These are phyloP conservation scores for Gentiana macrophylla DNA, from an alignment of 257 asterid species.

Conservation along the genomic window DNA sequence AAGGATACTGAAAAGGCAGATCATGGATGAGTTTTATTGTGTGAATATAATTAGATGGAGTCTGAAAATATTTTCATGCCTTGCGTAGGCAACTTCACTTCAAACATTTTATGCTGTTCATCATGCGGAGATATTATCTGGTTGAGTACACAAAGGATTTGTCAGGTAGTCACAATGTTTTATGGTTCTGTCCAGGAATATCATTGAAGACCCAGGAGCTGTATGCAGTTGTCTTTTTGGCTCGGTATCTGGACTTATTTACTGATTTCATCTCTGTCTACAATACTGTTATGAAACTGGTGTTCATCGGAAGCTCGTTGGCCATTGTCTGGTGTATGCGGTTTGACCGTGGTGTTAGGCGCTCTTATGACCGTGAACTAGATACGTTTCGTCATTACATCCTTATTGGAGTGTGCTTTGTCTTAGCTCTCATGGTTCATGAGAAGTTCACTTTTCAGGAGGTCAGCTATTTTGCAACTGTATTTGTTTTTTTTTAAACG, in stretches of 20 bases:
- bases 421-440: conserved; percentile 57
- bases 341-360: conserved; percentile 54
- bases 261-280: conserved; percentile 75
- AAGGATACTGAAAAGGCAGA: no score
- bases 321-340: conserved; percentile 91
- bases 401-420: conserved; percentile 43
- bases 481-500: no score
- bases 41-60: no score
- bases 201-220: conserved; percentile 92
- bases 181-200: conserved; percentile 42
- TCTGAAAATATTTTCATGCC: no score
- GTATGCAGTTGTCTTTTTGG: conserved; percentile 69
- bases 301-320: conserved; percentile 77
- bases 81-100: no score
- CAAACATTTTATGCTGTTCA: no score
- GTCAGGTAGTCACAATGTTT: no score
- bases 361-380: conserved; percentile 76
- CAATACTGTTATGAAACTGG: conserved; percentile 77
- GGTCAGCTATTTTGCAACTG: conserved; percentile 32
- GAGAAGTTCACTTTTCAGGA: conserved; percentile 69
- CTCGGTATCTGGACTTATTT: conserved; percentile 83
- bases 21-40: no score
- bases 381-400: conserved; percentile 77
- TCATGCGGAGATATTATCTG: no score
- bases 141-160: no score